Base-by-base conservation (phyloP, 306 rosid species). In the Glycyrrhiza uralensis region DNA sequence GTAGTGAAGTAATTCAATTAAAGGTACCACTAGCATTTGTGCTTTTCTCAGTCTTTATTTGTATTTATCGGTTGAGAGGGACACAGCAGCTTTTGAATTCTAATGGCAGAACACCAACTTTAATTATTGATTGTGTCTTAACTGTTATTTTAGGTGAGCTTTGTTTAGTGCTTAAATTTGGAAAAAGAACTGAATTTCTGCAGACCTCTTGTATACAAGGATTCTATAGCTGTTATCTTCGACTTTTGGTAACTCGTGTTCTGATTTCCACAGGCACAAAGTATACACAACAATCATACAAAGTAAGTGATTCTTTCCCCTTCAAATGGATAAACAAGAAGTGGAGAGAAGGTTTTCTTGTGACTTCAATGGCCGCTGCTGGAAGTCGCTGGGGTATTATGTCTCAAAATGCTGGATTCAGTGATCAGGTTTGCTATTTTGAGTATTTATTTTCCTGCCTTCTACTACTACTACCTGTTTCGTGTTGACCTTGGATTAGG, bases 401-500 rank as follows among this genome's bases (percentile, higher is more conserved):
- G 97, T 92, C 97, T 45, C 87, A 96, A 76, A 92, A 92, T 79
- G 86, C 97, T 32, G 97, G 96, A 71, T 92, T 87, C 66, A 89
- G 92, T 52, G 93, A 92, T 32, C 97, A 92, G 97, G 97, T 92
- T 50, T 79, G 50, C 36, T 23, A 18, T 64, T 47, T 47, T n/a
- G n/a, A n/a, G n/a, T n/a, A n/a, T n/a, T n/a, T n/a, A n/a, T n/a
- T n/a, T n/a, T n/a, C n/a, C n/a, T n/a, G n/a, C n/a, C n/a, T n/a
- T n/a, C n/a, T n/a, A n/a, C n/a, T n/a, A n/a, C n/a, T n/a, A n/a
- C n/a, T n/a, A n/a, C n/a, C n/a, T 92, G 72, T 92, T 82, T 80
- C 96, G 89, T 24, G 97, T 92, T 68, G 97, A 92, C 83, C 93
- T 92, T 74, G 97, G 97, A 70, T 79, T 92, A 71, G 97, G 97